Evolutionary conservation across 1,284 basidiomycete species (phyloP).

Genomic region (Sporisorium reilianum): DNA sequence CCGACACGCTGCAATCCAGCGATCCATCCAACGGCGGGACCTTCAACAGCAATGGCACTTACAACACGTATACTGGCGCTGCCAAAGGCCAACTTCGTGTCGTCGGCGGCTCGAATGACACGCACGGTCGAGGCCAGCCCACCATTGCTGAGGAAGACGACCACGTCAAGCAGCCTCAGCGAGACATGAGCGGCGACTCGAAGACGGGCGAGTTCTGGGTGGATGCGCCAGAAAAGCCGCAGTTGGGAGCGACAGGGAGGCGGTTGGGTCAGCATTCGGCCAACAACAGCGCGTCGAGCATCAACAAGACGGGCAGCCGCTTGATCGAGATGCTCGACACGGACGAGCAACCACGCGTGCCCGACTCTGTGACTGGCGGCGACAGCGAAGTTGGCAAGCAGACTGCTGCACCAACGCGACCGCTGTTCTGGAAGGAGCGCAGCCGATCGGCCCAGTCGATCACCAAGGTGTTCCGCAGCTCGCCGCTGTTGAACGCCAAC

Average conservation of each 20-base stretch:
- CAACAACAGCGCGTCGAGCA: conserved; percentile 31
- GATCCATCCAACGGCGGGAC: conserved; percentile 21
- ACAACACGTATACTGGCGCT: conserved; percentile 40
- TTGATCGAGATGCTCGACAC: conserved; percentile 42
- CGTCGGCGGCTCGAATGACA: conserved; percentile 17
- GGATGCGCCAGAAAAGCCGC: conserved; percentile 10
- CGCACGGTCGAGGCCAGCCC: background rate
- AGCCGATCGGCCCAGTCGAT: conserved; percentile 31
- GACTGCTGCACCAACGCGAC: conserved; percentile 15
- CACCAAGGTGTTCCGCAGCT: conserved; percentile 33
- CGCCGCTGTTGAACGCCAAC: conserved; percentile 7
- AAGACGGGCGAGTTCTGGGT: conserved; percentile 24
- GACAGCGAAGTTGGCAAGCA: conserved; percentile 18
- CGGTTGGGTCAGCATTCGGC: conserved; percentile 30
- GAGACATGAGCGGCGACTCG: conserved; percentile 27
- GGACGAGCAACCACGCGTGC: conserved; percentile 24
- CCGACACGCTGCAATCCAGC: conserved; percentile 18
- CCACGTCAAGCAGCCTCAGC: conserved; percentile 1
- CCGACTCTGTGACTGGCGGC: conserved; percentile 25
- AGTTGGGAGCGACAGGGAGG: conserved; percentile 15
- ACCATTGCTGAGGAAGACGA: conserved; percentile 18
- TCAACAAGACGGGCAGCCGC: conserved; percentile 33
- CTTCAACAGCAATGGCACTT: conserved; percentile 29
- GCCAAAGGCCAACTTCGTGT: conserved; percentile 30
- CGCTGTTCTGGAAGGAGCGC: conserved; percentile 41